These are phyloP conservation scores for Hippophae tibetana DNA, from an alignment of 306 rosid genomes.

Conservation along the genomic window DNA sequence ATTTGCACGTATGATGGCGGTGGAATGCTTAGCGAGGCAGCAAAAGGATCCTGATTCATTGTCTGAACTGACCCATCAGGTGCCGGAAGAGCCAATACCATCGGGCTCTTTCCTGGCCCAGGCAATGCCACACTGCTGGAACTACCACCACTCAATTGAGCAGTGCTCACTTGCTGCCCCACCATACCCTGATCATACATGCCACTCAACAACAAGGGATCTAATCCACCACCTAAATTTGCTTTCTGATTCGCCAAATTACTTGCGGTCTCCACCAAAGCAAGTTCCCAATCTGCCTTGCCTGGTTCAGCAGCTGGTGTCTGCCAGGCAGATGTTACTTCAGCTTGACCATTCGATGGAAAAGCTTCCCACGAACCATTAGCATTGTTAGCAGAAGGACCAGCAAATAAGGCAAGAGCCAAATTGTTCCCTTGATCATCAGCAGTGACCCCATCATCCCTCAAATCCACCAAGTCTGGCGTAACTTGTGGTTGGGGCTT, in stretches of 20 bases:
- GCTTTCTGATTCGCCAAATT: conserved; percentile 64
- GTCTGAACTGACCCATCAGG: conserved; percentile 87
- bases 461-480: conserved; percentile 72
- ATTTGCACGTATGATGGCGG: conserved; percentile 96
- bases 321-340: conserved; percentile 97
- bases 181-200: conserved; percentile 97
- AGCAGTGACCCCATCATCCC: conserved; percentile 62
- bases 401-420: conserved; percentile 86
- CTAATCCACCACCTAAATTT: conserved; percentile 78
- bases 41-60: conserved; percentile 83
- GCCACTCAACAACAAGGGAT: conserved; percentile 76
- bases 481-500: conserved; percentile 37
- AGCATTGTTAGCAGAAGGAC: conserved; percentile 42
- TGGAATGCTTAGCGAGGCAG: conserved; percentile 69
- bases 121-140: conserved; percentile 97
- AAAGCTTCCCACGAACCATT: conserved; percentile 98
- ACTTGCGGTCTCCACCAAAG: conserved; percentile 91
- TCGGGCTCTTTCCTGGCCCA: conserved; percentile 48
- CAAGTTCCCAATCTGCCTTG: conserved; percentile 96
- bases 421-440: conserved; percentile 79
- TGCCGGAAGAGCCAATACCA: conserved; percentile 87
- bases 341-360: conserved; percentile 73
- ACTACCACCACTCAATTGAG: conserved; percentile 84
- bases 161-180: conserved; percentile 77
- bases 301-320: conserved; percentile 85